These are phyloP conservation scores for Coprinellus micaceus DNA, from an alignment of 768 basidiomycete species.

Conservation along the genomic window DNA sequence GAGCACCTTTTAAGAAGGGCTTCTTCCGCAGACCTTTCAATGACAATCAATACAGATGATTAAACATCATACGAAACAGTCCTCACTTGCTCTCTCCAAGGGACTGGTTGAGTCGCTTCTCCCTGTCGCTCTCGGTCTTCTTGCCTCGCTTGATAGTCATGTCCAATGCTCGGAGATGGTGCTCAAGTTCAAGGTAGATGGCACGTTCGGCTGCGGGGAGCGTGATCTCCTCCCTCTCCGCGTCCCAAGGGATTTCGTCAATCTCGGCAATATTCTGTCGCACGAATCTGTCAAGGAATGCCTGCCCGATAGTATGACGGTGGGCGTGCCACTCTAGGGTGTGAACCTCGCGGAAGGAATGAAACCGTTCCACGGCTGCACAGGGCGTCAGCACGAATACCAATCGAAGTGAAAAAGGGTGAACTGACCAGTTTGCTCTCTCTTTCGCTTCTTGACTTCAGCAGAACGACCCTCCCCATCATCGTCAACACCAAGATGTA, in stretches of 20 bases:
- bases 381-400: neutral
- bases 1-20: constrained; percentile 93
- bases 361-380: constrained; percentile 85
- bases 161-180: constrained; percentile 86
- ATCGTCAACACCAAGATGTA: constrained; percentile 92
- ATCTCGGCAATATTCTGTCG: constrained; percentile 97
- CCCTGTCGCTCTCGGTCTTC: constrained; percentile 80
- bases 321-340: constrained; percentile 90
- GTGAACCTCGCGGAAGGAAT: constrained; percentile 94
- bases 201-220: constrained; percentile 92
- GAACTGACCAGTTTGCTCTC: constrained; percentile 78
- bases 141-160: constrained; percentile 69
- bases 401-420: neutral
- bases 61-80: constrained; percentile 1
- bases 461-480: constrained; percentile 75
- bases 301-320: constrained; percentile 77
- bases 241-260: constrained; percentile 84
- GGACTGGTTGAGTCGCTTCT: constrained; percentile 80
- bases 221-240: constrained; percentile 56
- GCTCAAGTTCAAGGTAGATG: constrained; percentile 92
- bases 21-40: constrained; percentile 76
- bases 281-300: constrained; percentile 77
- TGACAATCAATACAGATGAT: neutral
- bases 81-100: constrained; percentile 87
- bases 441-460: constrained; percentile 73